Percentiles rank a stretch among this genome's conserved stretches.
phyloP scores from a whole-genome alignment of 331 rosid species.

The Phaseolus coccineus region DNA sequence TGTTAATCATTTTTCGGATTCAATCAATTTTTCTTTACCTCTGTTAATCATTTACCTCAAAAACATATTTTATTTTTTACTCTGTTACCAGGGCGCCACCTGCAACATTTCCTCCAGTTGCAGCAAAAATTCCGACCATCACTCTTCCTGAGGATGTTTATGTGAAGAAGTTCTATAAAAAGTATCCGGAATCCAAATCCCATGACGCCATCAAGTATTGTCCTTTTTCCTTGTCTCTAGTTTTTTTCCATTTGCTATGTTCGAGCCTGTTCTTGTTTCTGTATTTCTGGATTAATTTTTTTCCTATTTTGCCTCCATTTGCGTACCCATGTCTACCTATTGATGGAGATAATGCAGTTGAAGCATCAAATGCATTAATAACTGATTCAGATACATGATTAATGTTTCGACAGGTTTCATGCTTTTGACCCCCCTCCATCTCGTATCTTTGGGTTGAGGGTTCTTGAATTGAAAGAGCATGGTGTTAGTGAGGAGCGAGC shows the following conservation, averaged over 20 bases:
- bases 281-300: neutral
- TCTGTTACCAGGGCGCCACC: slow-evolving; percentile 81
- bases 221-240: slow-evolving; percentile 31
- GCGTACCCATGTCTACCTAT: neutral
- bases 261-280: slow-evolving; percentile 15
- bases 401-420: slow-evolving; percentile 66
- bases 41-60: too few species aligned
- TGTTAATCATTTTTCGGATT: slow-evolving; percentile 4
- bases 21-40: neutral
- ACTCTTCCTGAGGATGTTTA: slow-evolving; percentile 86
- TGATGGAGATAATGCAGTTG: slow-evolving; percentile 15
- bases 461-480: slow-evolving; percentile 78
- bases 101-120: slow-evolving; percentile 72
- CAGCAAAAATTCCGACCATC: slow-evolving; percentile 67
- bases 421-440: slow-evolving; percentile 81
- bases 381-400: slow-evolving; percentile 26
- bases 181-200: slow-evolving; percentile 74
- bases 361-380: slow-evolving; percentile 19
- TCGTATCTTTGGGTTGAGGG: slow-evolving; percentile 72
- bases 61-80: slow-evolving; percentile 1
- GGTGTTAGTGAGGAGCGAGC: slow-evolving; percentile 84
- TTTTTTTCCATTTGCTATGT: slow-evolving; percentile 31
- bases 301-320: slow-evolving; percentile 4
- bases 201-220: slow-evolving; percentile 77
- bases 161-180: slow-evolving; percentile 71